phyloP scores from a whole-genome alignment of 2,329 filamentous ascomycete species.

The Lachnellula arida region DNA sequence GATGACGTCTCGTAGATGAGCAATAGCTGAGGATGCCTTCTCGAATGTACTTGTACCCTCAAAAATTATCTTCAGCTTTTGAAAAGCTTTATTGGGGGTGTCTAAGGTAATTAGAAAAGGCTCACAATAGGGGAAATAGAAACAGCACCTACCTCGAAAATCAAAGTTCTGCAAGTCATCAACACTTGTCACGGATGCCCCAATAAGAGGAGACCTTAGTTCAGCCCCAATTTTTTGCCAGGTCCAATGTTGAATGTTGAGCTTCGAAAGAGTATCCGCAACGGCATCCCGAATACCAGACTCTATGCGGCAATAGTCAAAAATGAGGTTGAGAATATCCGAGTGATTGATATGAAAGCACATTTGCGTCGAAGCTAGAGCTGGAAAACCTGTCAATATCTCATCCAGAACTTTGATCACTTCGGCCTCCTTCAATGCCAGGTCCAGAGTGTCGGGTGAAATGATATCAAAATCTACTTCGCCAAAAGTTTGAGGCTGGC shows the following conservation, averaged over 20 bases:
- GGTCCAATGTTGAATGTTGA: constrained; percentile 75
- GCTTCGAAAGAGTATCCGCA: constrained; percentile 79
- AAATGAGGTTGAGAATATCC: constrained; percentile 78
- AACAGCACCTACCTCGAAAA: constrained; percentile 60
- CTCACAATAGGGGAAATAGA: background rate
- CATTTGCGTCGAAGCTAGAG: constrained; percentile 66
- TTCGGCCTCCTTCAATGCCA: constrained; percentile 88
- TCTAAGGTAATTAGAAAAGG: constrained; percentile 35
- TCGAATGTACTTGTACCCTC: constrained; percentile 65
- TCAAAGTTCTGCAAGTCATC: constrained; percentile 90
- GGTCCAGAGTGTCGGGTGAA: constrained; percentile 73
- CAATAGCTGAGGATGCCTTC: constrained; percentile 69
- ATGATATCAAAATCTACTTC: constrained; percentile 97
- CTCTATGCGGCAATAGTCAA: constrained; percentile 82
- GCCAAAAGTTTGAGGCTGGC: constrained; percentile 75
- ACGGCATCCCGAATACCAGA: constrained; percentile 61
- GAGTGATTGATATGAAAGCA: constrained; percentile 90
- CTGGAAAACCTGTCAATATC: constrained; percentile 75
- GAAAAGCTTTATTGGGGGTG: constrained; percentile 51
- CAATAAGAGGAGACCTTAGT: constrained; percentile 73
- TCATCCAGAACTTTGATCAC: constrained; percentile 93
- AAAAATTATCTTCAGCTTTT: constrained; percentile 54
- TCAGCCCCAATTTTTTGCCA: constrained; percentile 83
- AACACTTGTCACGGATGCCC: constrained; percentile 81
- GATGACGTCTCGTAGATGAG: constrained; percentile 74